These are phyloP conservation scores for Geotrichum bryndzae DNA, from an alignment of 1,139 yeast species.

Conservation along the genomic window DNA sequence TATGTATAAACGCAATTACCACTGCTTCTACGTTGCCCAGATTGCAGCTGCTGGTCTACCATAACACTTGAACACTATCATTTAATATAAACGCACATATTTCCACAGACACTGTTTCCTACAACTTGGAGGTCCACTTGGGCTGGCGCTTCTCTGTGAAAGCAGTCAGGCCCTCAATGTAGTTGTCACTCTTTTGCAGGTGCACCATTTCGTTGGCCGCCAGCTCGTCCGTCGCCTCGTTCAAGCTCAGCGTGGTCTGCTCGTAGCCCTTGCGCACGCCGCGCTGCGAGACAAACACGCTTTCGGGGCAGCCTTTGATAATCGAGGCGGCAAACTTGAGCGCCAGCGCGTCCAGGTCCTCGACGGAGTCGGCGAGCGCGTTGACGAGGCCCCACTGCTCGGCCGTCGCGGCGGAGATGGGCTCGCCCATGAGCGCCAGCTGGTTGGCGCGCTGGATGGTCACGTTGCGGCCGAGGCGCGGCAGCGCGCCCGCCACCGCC, in stretches of 20 bases:
- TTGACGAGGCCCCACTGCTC: constrained; percentile 32
- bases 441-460: constrained; percentile 31
- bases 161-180: constrained; percentile 21
- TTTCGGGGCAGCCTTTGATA: constrained; percentile 30
- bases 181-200: constrained; percentile 10
- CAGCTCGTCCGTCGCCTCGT: constrained; percentile 2
- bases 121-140: constrained; percentile 22
- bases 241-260: constrained; percentile 21
- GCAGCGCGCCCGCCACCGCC: constrained; percentile 34
- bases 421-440: constrained; percentile 31
- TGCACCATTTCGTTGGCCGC: neutral
- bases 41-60: no score
- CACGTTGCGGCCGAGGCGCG: constrained; percentile 28
- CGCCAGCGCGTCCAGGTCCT: constrained; percentile 29
- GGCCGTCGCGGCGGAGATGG: constrained; percentile 29
- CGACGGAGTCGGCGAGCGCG: constrained; percentile 24
- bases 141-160: constrained; percentile 30
- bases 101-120: neutral
- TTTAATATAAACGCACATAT: neutral
- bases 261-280: constrained; percentile 29
- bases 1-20: no score
- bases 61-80: no score
- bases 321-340: constrained; percentile 27
- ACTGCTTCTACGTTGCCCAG: no score
- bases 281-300: constrained; percentile 26